Percentiles rank a stretch among this genome's conserved stretches.
Conservation (phyloP, 2,329 filamentous ascomycete species). For the Xylaria digitata region DNA sequence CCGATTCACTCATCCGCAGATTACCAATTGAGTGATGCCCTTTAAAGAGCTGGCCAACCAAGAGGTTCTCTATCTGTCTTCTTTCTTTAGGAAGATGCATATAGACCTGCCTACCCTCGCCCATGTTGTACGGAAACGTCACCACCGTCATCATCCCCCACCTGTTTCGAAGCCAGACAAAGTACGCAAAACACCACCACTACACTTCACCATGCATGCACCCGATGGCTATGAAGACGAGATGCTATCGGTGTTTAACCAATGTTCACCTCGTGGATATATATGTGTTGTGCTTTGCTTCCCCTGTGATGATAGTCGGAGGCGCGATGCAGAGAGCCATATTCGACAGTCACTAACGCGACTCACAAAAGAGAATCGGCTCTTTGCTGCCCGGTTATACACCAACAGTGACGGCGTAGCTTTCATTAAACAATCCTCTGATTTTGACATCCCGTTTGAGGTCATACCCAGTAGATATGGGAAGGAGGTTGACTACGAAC, state of each 20-base stretch:
- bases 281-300: constrained; percentile 52
- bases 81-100: constrained; percentile 39
- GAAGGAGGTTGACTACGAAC: constrained; percentile 42
- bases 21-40: constrained; percentile 9
- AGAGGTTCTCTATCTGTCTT: constrained; percentile 8
- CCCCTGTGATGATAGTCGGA: constrained; percentile 44
- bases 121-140: constrained; percentile 43
- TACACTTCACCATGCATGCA: constrained; percentile 42
- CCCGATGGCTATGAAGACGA: constrained; percentile 43
- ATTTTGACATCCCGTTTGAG: constrained; percentile 47
- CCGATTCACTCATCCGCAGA: constrained; percentile 7
- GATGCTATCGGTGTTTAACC: constrained; percentile 51
- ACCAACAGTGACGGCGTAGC: constrained; percentile 43
- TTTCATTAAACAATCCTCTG: constrained; percentile 43
- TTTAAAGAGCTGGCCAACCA: constrained; percentile 5
- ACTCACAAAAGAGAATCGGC: constrained; percentile 46
- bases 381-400: constrained; percentile 49
- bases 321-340: constrained; percentile 42
- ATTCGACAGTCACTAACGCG: constrained; percentile 45
- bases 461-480: constrained; percentile 32
- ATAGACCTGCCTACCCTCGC: constrained; percentile 40
- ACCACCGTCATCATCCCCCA: constrained; percentile 38
- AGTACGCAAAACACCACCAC: constrained; percentile 37
- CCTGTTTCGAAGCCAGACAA: constrained; percentile 37
- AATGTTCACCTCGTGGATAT: constrained; percentile 50